Conservation (phyloP, 306 rosid genomes). For the Cicer arietinum region DNA sequence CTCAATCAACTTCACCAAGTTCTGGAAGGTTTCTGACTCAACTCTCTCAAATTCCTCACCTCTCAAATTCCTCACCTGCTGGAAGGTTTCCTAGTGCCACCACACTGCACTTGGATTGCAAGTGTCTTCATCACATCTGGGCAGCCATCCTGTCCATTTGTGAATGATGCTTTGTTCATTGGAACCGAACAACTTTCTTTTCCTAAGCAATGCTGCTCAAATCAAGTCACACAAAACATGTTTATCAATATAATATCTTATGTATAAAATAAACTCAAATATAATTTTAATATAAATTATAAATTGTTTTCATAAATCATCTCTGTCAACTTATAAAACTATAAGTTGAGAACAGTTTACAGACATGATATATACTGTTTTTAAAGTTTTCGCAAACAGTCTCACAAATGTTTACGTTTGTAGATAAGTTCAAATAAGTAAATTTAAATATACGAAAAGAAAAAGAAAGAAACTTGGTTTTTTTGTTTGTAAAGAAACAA, state of each 20-base stretch:
- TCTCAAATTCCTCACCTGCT: neutral
- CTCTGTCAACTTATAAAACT: no score
- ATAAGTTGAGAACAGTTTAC: no score
- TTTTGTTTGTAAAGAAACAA: slow-evolving; percentile 8
- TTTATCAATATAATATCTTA: no score
- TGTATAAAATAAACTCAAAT: no score
- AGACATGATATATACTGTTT: no score
- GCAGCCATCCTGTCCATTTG: slow-evolving; percentile 52
- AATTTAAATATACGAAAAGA: neutral
- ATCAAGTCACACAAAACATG: slow-evolving; percentile 15
- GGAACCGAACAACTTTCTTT: slow-evolving; percentile 56
- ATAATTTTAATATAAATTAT: no score
- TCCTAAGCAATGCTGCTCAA: slow-evolving; percentile 72
- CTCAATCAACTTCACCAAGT: slow-evolving; percentile 3
- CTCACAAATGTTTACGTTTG: no score
- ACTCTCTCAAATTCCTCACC: neutral
- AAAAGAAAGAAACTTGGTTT: neutral
- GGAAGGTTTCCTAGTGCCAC: slow-evolving; percentile 15
- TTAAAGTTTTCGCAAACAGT: no score
- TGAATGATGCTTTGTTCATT: slow-evolving; percentile 43
- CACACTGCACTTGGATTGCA: slow-evolving; percentile 69
- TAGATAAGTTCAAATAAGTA: no score
- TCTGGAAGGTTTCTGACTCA: neutral
- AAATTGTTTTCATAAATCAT: no score
- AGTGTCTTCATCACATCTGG: slow-evolving; percentile 54